These are phyloP conservation scores for Trichothecium sympodiale DNA, from an alignment of 2,329 filamentous ascomycete species.

Conservation along the genomic window DNA sequence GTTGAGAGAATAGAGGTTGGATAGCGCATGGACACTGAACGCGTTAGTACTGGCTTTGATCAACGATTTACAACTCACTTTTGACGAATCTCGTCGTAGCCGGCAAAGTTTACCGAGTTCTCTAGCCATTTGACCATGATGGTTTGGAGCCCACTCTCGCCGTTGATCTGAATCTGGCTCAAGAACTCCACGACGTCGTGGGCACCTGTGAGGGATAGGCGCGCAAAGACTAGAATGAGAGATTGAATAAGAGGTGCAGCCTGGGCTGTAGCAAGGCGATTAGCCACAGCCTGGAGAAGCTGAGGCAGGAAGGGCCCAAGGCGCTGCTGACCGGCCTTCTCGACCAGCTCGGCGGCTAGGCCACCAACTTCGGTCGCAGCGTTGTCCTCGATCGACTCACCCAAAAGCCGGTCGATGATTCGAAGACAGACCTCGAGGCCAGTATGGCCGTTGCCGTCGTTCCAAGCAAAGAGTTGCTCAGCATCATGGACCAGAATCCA, in stretches of 20 bases:
- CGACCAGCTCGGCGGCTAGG: conserved; percentile 85
- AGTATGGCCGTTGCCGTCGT: conserved; percentile 66
- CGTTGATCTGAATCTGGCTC: conserved; percentile 68
- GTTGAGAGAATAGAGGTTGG: conserved; percentile 80
- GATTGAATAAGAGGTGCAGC: conserved; percentile 90
- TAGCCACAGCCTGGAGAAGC: conserved; percentile 79
- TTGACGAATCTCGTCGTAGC: conserved; percentile 92
- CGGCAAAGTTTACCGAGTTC: conserved; percentile 94
- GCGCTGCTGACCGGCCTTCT: conserved; percentile 85
- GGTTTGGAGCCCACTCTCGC: conserved; percentile 73
- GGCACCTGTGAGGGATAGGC: conserved; percentile 74
- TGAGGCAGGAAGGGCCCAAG: conserved; percentile 85
- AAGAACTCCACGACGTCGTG: conserved; percentile 89
- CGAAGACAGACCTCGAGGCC: conserved; percentile 82
- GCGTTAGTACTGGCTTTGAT: conserved; percentile 16
- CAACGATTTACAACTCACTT: conserved; percentile 70
- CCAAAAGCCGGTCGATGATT: conserved; percentile 84
- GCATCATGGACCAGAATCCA: conserved; percentile 85
- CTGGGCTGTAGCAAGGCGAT: conserved; percentile 69
- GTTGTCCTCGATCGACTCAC: conserved; percentile 77
- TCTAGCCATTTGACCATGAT: conserved; percentile 94
- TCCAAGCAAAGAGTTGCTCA: conserved; percentile 80
- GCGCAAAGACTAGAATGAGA: conserved; percentile 87
- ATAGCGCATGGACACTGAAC: conserved; percentile 74
- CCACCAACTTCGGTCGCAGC: conserved; percentile 93